Conservation (phyloP, 2,329 filamentous ascomycete species). For the Neoscytalidium dimidiatum region DNA sequence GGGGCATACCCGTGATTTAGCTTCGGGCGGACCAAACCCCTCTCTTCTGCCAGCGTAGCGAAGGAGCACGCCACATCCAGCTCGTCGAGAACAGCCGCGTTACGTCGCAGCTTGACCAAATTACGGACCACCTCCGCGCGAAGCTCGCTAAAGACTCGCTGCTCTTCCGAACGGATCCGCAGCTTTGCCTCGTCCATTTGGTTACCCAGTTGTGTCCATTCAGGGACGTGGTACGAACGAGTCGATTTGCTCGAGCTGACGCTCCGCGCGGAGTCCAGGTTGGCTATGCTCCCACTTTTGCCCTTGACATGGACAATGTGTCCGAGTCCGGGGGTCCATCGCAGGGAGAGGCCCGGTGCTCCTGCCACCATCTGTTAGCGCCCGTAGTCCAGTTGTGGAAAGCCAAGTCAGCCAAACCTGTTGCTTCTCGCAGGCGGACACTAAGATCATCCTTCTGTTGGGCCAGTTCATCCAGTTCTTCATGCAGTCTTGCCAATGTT, state of each 20-base stretch:
- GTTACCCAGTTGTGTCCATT: conserved; percentile 82
- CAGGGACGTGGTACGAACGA: conserved; percentile 76
- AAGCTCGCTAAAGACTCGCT: conserved; percentile 73
- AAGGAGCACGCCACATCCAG: conserved; percentile 89
- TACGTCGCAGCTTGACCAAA: conserved; percentile 82
- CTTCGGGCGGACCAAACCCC: conserved; percentile 67
- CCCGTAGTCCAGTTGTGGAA: conserved; percentile 16
- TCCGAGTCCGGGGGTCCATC: conserved; percentile 83
- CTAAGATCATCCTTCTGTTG: conserved; percentile 63
- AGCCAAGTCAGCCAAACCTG: conserved; percentile 39
- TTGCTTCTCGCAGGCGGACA: conserved; percentile 60
- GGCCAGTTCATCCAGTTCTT: conserved; percentile 61
- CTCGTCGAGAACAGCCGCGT: conserved; percentile 89
- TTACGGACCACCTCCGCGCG: conserved; percentile 77
- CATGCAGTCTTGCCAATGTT: conserved; percentile 67
- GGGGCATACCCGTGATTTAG: conserved; percentile 55
- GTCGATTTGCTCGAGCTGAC: conserved; percentile 83
- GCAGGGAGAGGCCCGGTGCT: conserved; percentile 70
- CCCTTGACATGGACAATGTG: conserved; percentile 91
- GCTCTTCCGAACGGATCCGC: conserved; percentile 81
- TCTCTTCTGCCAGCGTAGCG: conserved; percentile 74
- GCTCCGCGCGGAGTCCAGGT: conserved; percentile 48
- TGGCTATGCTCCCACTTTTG: conserved; percentile 61
- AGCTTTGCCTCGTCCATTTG: conserved; percentile 75
- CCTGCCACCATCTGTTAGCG: conserved; percentile 26